These are phyloP conservation scores for Kodamaea sp. DNA, from an alignment of 1,139 yeast species.

Conservation along the genomic window DNA sequence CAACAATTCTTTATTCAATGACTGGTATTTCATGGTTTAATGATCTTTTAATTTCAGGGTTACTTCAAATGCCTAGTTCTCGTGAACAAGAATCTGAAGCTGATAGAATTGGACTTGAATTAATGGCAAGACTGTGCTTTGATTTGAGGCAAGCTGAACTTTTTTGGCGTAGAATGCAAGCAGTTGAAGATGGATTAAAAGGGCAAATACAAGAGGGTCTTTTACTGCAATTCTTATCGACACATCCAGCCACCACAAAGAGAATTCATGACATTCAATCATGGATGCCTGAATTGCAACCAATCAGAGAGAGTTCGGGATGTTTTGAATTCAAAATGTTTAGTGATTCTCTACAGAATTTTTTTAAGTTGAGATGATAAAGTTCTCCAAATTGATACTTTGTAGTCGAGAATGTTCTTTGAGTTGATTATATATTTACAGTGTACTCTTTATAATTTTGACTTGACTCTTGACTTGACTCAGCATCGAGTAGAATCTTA, in stretches of 20 bases:
- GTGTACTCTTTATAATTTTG: slow-evolving; percentile 10
- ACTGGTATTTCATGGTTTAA: slow-evolving; percentile 39
- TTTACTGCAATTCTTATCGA: slow-evolving; percentile 62
- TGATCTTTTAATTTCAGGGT: slow-evolving; percentile 53
- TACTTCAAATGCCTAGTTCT: slow-evolving; percentile 77
- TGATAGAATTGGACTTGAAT: slow-evolving; percentile 86
- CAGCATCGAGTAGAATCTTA: slow-evolving; percentile 10
- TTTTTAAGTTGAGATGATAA: slow-evolving; percentile 12
- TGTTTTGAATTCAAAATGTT: slow-evolving; percentile 30
- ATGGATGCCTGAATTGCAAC: slow-evolving; percentile 72
- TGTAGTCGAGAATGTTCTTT: not conserved
- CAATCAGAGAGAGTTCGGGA: slow-evolving; percentile 32
- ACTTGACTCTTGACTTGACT: slow-evolving; percentile 2
- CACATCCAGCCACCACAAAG: slow-evolving; percentile 83
- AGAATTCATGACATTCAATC: slow-evolving; percentile 64
- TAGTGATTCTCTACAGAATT: slow-evolving; percentile 16
- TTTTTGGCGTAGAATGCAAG: slow-evolving; percentile 81
- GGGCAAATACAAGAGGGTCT: slow-evolving; percentile 22
- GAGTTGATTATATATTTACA: slow-evolving; percentile 6
- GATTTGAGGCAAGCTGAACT: slow-evolving; percentile 67
- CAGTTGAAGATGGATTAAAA: slow-evolving; percentile 40
- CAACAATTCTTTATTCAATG: slow-evolving; percentile 40
- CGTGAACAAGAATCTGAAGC: slow-evolving; percentile 96
- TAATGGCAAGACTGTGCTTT: slow-evolving; percentile 88
- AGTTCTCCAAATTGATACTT: not conserved